These are phyloP conservation scores for Dendryphion nanum DNA, from an alignment of 2,329 filamentous ascomycete species.

Conservation along the genomic window DNA sequence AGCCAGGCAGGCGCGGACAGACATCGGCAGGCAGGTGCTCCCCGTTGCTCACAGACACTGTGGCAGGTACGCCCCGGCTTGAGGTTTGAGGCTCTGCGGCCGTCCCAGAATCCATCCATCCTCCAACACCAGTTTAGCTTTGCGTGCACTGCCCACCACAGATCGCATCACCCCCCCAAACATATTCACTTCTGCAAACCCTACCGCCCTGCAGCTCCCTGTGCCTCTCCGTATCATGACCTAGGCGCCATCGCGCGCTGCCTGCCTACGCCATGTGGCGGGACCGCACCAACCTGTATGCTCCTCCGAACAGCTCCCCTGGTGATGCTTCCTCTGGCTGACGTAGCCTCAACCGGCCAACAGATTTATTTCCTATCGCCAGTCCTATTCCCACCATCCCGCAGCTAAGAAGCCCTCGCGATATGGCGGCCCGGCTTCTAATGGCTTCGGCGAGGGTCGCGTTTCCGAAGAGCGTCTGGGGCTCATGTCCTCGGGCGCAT, in stretches of 20 bases:
- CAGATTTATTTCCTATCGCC: conserved; percentile 99
- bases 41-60: no score
- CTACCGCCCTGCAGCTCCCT: background rate
- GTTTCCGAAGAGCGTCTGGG: conserved; percentile 69
- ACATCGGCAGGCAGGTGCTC: no score
- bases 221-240: conserved; percentile 24
- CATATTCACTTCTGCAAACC: background rate
- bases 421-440: conserved; percentile 52
- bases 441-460: conserved; percentile 50
- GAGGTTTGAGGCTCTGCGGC: background rate
- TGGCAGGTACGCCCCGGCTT: background rate
- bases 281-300: conserved; percentile 97
- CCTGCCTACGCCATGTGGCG: conserved; percentile 78
- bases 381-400: conserved; percentile 95
- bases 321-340: conserved; percentile 18
- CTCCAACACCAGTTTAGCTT: background rate
- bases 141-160: background rate
- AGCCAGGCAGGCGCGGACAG: no score
- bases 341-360: conserved; percentile 21
- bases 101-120: background rate
- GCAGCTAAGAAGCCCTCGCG: conserved; percentile 78
- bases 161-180: background rate
- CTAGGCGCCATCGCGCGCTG: conserved; percentile 18
- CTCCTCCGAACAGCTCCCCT: background rate
- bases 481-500: conserved; percentile 76